Evolutionary conservation across 257 asterid species (phyloP).

Genomic region (Scutellaria baicalensis): DNA sequence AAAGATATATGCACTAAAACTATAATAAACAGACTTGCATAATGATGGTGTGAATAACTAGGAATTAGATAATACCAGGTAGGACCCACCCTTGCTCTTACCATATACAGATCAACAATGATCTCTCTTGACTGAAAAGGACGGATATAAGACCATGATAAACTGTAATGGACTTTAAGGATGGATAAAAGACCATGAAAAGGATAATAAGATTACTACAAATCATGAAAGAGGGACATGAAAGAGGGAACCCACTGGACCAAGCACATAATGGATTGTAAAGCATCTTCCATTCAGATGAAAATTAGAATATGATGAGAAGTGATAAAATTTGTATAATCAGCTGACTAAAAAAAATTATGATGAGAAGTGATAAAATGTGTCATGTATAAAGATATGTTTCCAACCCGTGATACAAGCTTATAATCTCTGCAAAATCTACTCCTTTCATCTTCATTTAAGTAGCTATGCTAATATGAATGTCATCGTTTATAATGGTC

Average conservation of each 20-base stretch:
- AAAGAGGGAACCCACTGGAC: too few relatives aligned
- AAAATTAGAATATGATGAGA: background rate
- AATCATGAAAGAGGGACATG: background rate
- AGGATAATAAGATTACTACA: too few relatives aligned
- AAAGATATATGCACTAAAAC: background rate
- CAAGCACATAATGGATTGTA: background rate
- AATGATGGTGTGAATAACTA: background rate
- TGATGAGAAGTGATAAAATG: background rate
- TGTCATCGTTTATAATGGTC: background rate
- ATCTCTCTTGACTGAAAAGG: constrained; percentile 9
- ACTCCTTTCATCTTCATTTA: background rate
- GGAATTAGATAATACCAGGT: background rate
- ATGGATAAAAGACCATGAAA: too few relatives aligned
- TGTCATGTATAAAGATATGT: background rate
- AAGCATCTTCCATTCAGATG: constrained; percentile 9
- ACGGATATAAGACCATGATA: background rate
- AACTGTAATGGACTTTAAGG: background rate
- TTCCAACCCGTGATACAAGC: background rate
- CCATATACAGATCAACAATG: background rate
- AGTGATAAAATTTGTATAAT: background rate
- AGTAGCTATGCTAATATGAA: background rate
- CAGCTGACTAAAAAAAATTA: background rate
- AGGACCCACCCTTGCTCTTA: background rate
- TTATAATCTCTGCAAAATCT: background rate
- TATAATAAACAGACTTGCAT: background rate